Conservation (phyloP, 371 early-diverging fungal species). For the Mortierella sp. region DNA sequence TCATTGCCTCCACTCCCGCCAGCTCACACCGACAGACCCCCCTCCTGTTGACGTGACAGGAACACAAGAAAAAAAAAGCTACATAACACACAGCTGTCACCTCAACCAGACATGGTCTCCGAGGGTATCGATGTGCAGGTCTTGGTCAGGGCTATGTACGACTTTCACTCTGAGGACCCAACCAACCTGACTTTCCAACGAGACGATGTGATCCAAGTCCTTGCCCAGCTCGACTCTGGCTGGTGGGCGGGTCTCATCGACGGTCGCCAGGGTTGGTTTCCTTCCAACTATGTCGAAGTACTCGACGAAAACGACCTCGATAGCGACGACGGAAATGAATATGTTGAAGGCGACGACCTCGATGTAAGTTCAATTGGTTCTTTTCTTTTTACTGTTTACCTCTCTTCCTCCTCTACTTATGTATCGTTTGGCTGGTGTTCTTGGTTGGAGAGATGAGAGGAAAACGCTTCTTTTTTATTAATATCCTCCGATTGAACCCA, state of each 20-base stretch:
- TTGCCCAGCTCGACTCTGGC: constrained; percentile 87
- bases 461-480: neutral
- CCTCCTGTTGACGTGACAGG: neutral
- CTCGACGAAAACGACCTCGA: constrained; percentile 52
- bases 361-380: constrained; percentile 37
- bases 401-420: neutral
- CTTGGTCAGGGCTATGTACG: constrained; percentile 86
- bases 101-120: constrained; percentile 27
- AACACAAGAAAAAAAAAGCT: neutral
- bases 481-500: constrained; percentile 1
- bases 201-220: constrained; percentile 88
- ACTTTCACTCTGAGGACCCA: constrained; percentile 81
- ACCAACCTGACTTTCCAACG: constrained; percentile 80
- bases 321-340: constrained; percentile 42
- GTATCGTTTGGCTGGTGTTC: neutral
- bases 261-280: constrained; percentile 90
- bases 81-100: neutral
- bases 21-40: neutral
- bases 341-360: constrained; percentile 32
- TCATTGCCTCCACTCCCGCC: neutral
- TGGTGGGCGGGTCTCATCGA: constrained; percentile 93
- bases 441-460: neutral
- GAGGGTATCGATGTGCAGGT: constrained; percentile 48
- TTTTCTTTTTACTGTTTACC: neutral
- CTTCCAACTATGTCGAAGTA: constrained; percentile 67